These are phyloP conservation scores for Dioscorea cayenensis DNA, from an alignment of 116 monocot genomes.

Conservation along the genomic window DNA sequence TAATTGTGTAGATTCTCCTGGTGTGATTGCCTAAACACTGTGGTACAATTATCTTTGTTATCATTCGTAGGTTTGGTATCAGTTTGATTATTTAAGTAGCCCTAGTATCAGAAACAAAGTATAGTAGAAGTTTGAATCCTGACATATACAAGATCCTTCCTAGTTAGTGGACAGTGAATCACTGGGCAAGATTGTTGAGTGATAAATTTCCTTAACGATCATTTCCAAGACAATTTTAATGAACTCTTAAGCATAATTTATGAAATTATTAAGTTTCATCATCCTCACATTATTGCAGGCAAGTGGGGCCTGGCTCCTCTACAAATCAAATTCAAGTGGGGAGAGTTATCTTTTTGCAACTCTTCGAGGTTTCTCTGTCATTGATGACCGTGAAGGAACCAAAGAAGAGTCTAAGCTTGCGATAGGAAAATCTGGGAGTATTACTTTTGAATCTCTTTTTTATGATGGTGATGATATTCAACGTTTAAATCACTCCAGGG, in stretches of 20 bases:
- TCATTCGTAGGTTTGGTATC: too few species aligned
- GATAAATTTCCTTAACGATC: too few species aligned
- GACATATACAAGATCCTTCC: too few species aligned
- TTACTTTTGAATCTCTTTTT: constrained; percentile 12
- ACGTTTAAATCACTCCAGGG: constrained; percentile 5
- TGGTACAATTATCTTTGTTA: too few species aligned
- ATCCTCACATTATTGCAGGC: constrained; percentile 47
- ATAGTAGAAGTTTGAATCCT: too few species aligned
- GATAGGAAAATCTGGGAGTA: constrained; percentile 58
- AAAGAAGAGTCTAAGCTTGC: constrained; percentile 87
- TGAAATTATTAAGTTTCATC: not conserved
- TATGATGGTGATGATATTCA: constrained; percentile 19
- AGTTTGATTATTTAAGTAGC: too few species aligned
- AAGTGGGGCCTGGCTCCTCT: constrained; percentile 83
- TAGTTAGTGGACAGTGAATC: too few species aligned
- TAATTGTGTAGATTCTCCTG: too few species aligned
- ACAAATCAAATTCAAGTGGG: constrained; percentile 65
- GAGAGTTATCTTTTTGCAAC: constrained; percentile 88
- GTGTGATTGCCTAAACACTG: too few species aligned
- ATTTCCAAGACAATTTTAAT: too few species aligned
- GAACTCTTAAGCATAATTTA: not conserved
- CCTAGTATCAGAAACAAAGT: too few species aligned
- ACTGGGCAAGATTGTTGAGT: too few species aligned
- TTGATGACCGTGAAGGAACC: constrained; percentile 94
- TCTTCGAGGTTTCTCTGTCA: constrained; percentile 73